These are phyloP conservation scores for Priceomyces fermenticarens DNA, from an alignment of 805 yeast genomes.

Conservation along the genomic window DNA sequence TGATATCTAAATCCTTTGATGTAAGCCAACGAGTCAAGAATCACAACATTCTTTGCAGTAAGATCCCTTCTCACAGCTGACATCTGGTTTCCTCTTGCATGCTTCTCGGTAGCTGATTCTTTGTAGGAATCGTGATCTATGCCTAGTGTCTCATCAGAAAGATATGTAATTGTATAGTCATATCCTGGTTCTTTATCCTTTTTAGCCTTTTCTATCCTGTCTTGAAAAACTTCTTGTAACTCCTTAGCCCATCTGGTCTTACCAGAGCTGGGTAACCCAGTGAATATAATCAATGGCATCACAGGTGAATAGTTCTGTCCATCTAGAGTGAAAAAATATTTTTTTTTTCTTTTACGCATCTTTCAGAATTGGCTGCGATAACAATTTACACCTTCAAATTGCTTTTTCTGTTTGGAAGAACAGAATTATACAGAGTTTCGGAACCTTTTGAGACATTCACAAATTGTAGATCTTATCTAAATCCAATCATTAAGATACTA, in stretches of 20 bases:
- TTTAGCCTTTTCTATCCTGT: slow-evolving; percentile 37
- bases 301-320: not conserved
- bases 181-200: slow-evolving; percentile 45
- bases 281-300: slow-evolving; percentile 83
- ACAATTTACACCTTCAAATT: not conserved
- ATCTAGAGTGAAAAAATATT: not conserved
- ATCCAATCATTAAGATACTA: not conserved
- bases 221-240: slow-evolving; percentile 47
- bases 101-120: slow-evolving; percentile 74
- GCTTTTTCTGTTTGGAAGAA: not conserved
- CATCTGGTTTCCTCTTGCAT: slow-evolving; percentile 79
- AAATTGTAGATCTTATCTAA: not conserved
- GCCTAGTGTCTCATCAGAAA: slow-evolving; percentile 76
- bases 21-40: slow-evolving; percentile 81
- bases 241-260: slow-evolving; percentile 71
- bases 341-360: too few species aligned
- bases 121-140: slow-evolving; percentile 64
- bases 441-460: not conserved
- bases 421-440: too few species aligned
- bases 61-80: slow-evolving; percentile 85
- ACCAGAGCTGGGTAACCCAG: slow-evolving; percentile 87
- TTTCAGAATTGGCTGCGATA: not conserved
- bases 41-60: slow-evolving; percentile 65
- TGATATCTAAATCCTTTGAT: slow-evolving; percentile 96
- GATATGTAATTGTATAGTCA: slow-evolving; percentile 60